Evolutionary conservation across 208 protist species (phyloP), one percentile per base, ranked within the genome.

Genomic region (Wallacemonas sp.): DNA sequence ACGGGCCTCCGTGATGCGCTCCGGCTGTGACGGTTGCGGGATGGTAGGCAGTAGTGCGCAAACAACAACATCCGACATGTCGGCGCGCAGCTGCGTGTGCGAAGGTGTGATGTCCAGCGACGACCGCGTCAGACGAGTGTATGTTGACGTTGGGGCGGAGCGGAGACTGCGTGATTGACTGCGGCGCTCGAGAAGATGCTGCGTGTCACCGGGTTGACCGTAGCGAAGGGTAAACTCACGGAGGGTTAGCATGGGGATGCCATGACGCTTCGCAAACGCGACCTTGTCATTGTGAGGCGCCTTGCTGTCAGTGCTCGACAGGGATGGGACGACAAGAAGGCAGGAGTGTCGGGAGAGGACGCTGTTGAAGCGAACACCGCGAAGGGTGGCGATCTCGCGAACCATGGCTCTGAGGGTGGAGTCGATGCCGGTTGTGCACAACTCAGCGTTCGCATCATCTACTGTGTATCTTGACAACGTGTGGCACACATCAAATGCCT

Each of bases 391-490:
- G 5, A 83, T 52, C 1, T 56, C 52, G 21, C 68, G 68, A 23
- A 88, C 73, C 36, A 44, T 44, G 11, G 36, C 27, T n/a, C 68
- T 78, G 36, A 85, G 70, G 27, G 39, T 38, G 17, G 60, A 47
- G 32, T 44, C 44, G 21, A 92, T 36, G 19, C 70, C 68, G 17
- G 82, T 83, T 8, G 74, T 76, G 65, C 85, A 88, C 2, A 92
- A 62, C 30, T 78, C 72, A 47, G 71, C 32, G 30, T 70, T 8
- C 73, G 73, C 2, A 65, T 33, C 11, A 16, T 41, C 12, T 5
- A 30, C 23, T 41, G 52, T 24, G 17, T 39, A 38, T 3, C n/a
- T 24, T 9, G n/a, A 38, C 26, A 90, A 48, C 14, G 65, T 65
- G 17, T 72, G 43, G 23, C 68, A 56, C 16, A 85, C 61, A 29